Evolutionary conservation across 805 yeast genomes (phyloP).

Genomic region (Candida golubevii): DNA sequence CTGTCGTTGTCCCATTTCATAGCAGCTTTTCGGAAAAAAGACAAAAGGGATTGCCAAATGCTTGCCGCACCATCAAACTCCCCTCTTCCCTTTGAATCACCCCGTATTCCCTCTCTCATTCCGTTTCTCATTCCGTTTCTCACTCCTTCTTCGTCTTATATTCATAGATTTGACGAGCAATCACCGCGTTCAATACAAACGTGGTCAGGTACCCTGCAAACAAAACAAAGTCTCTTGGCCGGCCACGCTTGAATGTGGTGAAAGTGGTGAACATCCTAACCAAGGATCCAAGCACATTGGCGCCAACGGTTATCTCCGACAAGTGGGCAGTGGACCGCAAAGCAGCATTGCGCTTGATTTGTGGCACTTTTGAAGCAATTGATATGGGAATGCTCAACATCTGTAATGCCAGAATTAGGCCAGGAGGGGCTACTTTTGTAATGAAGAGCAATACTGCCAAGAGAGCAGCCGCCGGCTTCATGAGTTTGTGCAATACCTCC

Average conservation of each 20-base stretch:
- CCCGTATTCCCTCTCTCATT: too few relatives aligned
- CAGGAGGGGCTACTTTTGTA: constrained; percentile 29
- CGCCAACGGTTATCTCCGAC: constrained; percentile 36
- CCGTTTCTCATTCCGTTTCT: neutral
- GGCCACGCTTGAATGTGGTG: constrained; percentile 24
- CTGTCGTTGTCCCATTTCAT: too few relatives aligned
- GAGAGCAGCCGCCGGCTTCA: constrained; percentile 25
- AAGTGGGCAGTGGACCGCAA: constrained; percentile 36
- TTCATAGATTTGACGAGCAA: constrained; percentile 32
- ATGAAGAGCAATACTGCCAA: constrained; percentile 26
- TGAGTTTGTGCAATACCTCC: constrained; percentile 16
- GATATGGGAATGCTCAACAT: constrained; percentile 36
- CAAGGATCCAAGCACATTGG: constrained; percentile 37
- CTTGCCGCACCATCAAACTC: too few relatives aligned
- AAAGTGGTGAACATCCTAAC: constrained; percentile 39
- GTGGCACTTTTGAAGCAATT: constrained; percentile 37
- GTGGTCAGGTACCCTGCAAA: constrained; percentile 37
- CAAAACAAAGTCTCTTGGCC: constrained; percentile 29
- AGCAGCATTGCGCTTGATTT: constrained; percentile 30
- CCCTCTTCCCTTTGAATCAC: too few relatives aligned
- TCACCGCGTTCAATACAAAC: constrained; percentile 29
- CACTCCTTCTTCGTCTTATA: constrained; percentile 3
- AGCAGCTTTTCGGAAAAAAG: too few relatives aligned
- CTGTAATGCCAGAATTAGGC: constrained; percentile 28
- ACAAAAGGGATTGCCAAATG: too few relatives aligned